Evolutionary conservation across 805 yeast species (phyloP), one percentile per base, ranked within the genome.

Genomic region (Kluyveromyces dobzhanskii): DNA sequence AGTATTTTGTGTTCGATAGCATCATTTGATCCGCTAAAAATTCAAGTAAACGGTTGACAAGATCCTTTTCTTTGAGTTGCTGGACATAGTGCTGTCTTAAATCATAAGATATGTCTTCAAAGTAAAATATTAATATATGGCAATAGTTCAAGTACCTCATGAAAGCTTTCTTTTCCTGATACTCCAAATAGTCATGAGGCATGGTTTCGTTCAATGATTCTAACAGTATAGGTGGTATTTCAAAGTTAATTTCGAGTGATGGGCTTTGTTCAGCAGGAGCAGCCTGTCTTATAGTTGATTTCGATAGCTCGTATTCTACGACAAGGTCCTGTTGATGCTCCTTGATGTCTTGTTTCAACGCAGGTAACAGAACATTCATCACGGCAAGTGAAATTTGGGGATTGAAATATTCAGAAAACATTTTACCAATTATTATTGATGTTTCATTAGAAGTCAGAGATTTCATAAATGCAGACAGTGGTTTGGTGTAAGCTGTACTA

Each of bases 141-240:
- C 94, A 87, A 40, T 76, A 63, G 79, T 84, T 80, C 25, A 81
- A 47, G 51, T 73, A 81, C 16, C 56, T 63, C 21, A 69, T 51
- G 32, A 67, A 54, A 3, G 53, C 54, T 21, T 48, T 42, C 17
- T 60, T 64, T 18, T 65, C 64, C 30, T 69, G 70, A 39, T 50
- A 49, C 41, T 57, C 74, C 19, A 68, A 44, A 40, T 65, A 66
- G 17, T 66, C 71, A 26, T 55, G 51, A 3, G 62, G 54, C 21
- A 61, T 50, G 2, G 55, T 47, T 5, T 48, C 40, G 5, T 46
- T 38, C 4, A 73, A 47, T 23, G 52, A 50, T 0, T 59, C 46
- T 7, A 80, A 43, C 24, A 82, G 54, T 2, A n/a, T 28, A 16
- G 45, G 33, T 12, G 64, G 59, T 14, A 66, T 46, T 31, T 59